Base-by-base conservation (phyloP, 208 protist genomes). In the Wallacemonas sp. region DNA sequence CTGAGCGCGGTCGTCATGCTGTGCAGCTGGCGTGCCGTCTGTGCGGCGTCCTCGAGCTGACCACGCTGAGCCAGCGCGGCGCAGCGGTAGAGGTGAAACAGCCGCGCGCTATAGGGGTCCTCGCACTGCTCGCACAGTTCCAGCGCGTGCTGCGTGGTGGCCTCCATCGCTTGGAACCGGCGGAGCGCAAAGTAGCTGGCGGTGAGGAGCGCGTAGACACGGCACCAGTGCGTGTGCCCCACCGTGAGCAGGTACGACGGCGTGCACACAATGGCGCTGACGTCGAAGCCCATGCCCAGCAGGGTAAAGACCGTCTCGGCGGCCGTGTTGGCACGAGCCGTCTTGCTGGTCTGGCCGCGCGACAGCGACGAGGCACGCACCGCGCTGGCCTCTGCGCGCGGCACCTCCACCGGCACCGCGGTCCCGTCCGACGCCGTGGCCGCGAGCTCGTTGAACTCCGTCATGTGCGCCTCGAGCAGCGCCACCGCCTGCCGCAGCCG, bases 171-270 rank as follows among this genome's bases (percentile, higher is more conserved):
- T 0, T 33, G 36, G 62, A 79, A 81, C 39, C 70, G 67, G 18
- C 72, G 71, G 18, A 86, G 57, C 8, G 78, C 75, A 25, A 90
- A 62, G 66, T 83, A 79, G 57, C 71, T 74, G 16, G 70, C 39
- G 5, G 68, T 66, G 57, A 84, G 62, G 5, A 72, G 50, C 33
- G 66, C 66, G 42, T 83, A 75, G 29, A 83, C 72, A 12, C 73
- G 64, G 39, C 80, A 83, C 79, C 76, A 84, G 62, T 85, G 77
- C 1, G 61, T 77, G 61, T 84, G 76, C 22, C 29, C 31, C 10
- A 85, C 54, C 26, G 80, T 77, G 61, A 84, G 65, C 3, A 87
- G 62, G 54, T 65, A 87, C 3, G 84, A 87, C 31, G 84, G 80
- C 1, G 65, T 62, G 28, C 57, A 16, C 31, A 69, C 39, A 7